A percentile compares a stretch with the other conserved stretches of the same genome.
Evolutionary conservation across 2,329 filamentous ascomycete genomes (phyloP).

Genomic region (Blumeria graminis): DNA sequence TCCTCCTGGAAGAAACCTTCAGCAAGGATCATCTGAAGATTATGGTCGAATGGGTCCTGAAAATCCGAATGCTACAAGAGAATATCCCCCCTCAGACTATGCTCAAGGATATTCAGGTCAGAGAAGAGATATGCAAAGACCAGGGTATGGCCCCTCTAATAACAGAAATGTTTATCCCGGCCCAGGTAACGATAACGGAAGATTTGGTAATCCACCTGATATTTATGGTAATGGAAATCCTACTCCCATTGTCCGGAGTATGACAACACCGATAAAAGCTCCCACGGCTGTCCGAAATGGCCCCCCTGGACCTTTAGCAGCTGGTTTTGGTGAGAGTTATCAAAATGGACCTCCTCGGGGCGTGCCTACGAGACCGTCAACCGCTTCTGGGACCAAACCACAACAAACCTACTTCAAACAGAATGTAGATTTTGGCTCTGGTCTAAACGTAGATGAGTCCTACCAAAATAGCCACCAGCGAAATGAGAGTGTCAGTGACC

Average conservation of each 20-base stretch:
- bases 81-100: slow-evolving; percentile 3
- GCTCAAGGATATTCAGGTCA: slow-evolving; percentile 9
- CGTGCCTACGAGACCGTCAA: slow-evolving; percentile 28
- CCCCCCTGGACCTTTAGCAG: too few species aligned
- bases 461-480: neutral
- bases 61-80: too few species aligned
- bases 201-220: neutral
- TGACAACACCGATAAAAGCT: neutral
- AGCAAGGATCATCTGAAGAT: slow-evolving; percentile 5
- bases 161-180: slow-evolving; percentile 16
- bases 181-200: neutral
- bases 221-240: neutral
- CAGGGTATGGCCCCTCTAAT: slow-evolving; percentile 23
- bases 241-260: neutral
- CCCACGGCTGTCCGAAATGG: slow-evolving; percentile 8
- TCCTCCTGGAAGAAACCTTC: slow-evolving; percentile 6
- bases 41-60: too few species aligned
- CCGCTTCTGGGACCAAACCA: slow-evolving; percentile 26
- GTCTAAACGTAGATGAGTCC: too few species aligned
- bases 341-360: slow-evolving; percentile 20
- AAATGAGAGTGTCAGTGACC: slow-evolving; percentile 22
- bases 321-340: too few species aligned
- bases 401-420: slow-evolving; percentile 8
- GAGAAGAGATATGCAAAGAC: slow-evolving; percentile 7
- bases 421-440: too few species aligned